A percentile compares a stretch with the other conserved stretches of the same genome.
These are phyloP conservation scores for Penicillium sp. DNA, from an alignment of 2,329 filamentous ascomycete genomes.

Conservation along the genomic window DNA sequence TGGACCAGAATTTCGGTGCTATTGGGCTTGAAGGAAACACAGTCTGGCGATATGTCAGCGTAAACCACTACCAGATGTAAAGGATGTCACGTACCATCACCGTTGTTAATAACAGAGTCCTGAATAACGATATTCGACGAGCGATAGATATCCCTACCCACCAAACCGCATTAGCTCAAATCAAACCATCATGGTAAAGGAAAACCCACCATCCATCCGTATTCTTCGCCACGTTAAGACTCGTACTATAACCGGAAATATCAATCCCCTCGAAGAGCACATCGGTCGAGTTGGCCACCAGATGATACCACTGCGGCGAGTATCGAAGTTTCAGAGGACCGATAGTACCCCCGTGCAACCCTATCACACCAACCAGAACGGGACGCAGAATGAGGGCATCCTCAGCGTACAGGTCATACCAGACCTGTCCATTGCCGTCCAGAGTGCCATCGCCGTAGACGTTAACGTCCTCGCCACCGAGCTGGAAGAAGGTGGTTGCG, in stretches of 20 bases:
- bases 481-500: slow-evolving; percentile 64
- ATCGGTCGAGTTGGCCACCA: slow-evolving; percentile 64
- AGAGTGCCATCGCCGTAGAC: slow-evolving; percentile 65
- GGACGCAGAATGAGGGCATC: slow-evolving; percentile 60
- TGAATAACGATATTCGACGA: slow-evolving; percentile 64
- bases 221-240: slow-evolving; percentile 59
- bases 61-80: background rate
- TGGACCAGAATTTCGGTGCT: slow-evolving; percentile 67
- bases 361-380: slow-evolving; percentile 57
- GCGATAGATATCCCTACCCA: slow-evolving; percentile 49
- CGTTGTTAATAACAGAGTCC: slow-evolving; percentile 63
- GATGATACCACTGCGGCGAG: slow-evolving; percentile 62
- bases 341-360: slow-evolving; percentile 57
- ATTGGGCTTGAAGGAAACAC: slow-evolving; percentile 73
- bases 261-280: slow-evolving; percentile 63
- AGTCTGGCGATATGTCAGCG: slow-evolving; percentile 47
- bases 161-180: background rate
- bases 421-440: slow-evolving; percentile 63
- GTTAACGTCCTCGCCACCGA: slow-evolving; percentile 65
- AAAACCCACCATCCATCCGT: slow-evolving; percentile 56
- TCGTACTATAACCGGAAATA: slow-evolving; percentile 56
- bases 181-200: background rate
- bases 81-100: slow-evolving; percentile 49
- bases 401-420: slow-evolving; percentile 62
- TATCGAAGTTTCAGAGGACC: slow-evolving; percentile 61